These are phyloP conservation scores for Fusarium hainanense DNA, from an alignment of 2,329 filamentous ascomycete species.

Conservation along the genomic window DNA sequence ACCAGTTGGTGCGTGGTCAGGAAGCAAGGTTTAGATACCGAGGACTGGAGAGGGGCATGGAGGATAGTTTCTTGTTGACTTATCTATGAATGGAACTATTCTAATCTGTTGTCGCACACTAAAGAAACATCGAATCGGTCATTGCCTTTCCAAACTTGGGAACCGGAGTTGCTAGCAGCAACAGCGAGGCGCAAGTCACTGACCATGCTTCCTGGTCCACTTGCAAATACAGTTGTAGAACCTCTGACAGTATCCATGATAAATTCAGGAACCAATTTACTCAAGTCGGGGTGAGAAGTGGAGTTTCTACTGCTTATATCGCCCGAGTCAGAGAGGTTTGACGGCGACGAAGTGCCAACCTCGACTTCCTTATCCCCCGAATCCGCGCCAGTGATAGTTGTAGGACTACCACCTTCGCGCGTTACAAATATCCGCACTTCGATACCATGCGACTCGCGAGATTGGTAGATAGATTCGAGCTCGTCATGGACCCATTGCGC, in stretches of 20 bases:
- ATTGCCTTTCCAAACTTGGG: background rate
- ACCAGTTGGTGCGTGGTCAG: no score
- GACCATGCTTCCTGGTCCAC: background rate
- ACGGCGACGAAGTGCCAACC: background rate
- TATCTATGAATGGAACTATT: background rate
- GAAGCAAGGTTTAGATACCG: no score
- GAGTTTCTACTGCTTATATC: no score
- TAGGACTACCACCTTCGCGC: background rate
- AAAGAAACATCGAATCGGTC: background rate
- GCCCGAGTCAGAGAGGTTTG: fast-evolving
- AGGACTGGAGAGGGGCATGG: no score
- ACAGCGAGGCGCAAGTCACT: background rate
- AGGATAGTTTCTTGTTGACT: fast-evolving
- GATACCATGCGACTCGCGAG: background rate
- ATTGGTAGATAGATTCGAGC: background rate
- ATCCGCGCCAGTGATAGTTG: fast-evolving
- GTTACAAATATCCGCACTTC: background rate
- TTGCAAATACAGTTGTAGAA: background rate
- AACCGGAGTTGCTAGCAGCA: background rate
- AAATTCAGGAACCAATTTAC: background rate
- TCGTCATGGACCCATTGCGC: background rate
- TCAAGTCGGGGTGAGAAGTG: background rate
- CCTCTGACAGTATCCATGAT: background rate
- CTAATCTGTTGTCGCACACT: constrained; percentile 2
- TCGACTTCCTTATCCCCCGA: fast-evolving